Conservation (phyloP, 2,329 filamentous ascomycete species). For the Whalleya microplaca region DNA sequence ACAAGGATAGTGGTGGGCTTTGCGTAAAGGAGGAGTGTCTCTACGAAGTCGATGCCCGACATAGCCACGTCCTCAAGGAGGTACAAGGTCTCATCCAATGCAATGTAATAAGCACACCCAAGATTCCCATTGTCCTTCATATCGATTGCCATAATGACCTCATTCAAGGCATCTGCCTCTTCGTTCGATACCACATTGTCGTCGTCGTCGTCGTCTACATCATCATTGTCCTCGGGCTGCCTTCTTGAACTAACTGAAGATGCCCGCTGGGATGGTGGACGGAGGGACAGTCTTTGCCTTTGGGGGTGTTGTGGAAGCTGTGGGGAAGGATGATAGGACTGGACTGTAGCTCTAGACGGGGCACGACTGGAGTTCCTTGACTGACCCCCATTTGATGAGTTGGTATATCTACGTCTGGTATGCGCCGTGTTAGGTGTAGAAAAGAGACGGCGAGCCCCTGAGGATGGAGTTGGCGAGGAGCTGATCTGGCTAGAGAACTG, state of each 20-base stretch:
- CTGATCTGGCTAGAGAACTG: constrained; percentile 10
- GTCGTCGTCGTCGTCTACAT: constrained; percentile 8
- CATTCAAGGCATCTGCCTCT: constrained; percentile 52
- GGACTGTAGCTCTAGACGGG: constrained; percentile 11
- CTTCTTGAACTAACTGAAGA: constrained; percentile 13
- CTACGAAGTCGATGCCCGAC: constrained; percentile 70
- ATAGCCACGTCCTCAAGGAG: constrained; percentile 77
- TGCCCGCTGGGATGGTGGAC: constrained; percentile 22
- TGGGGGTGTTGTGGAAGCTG: constrained; percentile 28
- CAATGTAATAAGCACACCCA: constrained; percentile 84
- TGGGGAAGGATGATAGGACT: constrained; percentile 30
- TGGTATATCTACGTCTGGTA: background rate
- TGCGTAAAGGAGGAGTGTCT: constrained; percentile 59
- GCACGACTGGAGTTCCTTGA: constrained; percentile 16
- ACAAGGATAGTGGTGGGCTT: constrained; percentile 61
- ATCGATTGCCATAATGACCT: constrained; percentile 81
- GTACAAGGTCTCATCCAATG: constrained; percentile 69
- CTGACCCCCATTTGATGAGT: constrained; percentile 10
- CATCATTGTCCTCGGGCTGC: constrained; percentile 19
- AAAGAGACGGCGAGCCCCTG: constrained; percentile 14
- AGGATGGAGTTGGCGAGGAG: constrained; percentile 19
- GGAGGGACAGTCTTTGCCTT: constrained; percentile 30
- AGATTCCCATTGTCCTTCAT: constrained; percentile 70
- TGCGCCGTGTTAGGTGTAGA: constrained; percentile 22
- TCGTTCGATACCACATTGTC: constrained; percentile 20